Base-by-base conservation (phyloP, 495 filamentous ascomycete species). In the Aspergillus diversus region DNA sequence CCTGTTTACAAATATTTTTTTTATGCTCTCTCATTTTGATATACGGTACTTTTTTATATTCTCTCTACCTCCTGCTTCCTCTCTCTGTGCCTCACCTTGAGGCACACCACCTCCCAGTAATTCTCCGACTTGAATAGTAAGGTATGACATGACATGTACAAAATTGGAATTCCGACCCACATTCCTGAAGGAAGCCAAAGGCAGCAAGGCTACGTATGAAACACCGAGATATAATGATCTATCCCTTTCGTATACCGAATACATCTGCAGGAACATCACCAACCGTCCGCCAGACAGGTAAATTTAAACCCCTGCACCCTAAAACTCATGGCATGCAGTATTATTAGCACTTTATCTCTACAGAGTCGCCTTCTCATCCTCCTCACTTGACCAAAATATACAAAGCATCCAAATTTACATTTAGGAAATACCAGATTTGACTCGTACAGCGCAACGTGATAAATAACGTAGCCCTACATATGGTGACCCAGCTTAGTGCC, bases 81-180 rank as follows among this genome's bases (percentile, higher is more conserved):
- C 21, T 27, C 21, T 27, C 21, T 2, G 21, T 27, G 21, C 21
- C 21, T 27, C 21, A 1, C 21, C 21, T 27, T 27, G 21, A 27
- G 21, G 21, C 21, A 27, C 21, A 27, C 21, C 21, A 43, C 39
- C 39, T 43, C 5, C 39, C 39, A 43, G 39, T 43, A 43, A 43
- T 13, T 11, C 39, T 43, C 39, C 39, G 39, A 43, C 11, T 43
- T 43, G 39, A 11, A 43, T 43, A 15, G 13, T 11, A 43, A 11
- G 39, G 39, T 43, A 43, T 43, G 39, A 43, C 39, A 43, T 43
- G 39, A 43, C 39, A 43, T 43, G 39, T 43, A 43, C 5, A 43
- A 43, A 43, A 15, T 27, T 43, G 39, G 7, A 43, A 43, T 43
- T 43, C 39, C 39, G 39, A 43, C 12, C 39, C 12, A 43, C 39